Evolutionary conservation across 768 basidiomycete species (phyloP), one percentile per base, ranked within the genome.

Genomic region (Amanita molliuscula): DNA sequence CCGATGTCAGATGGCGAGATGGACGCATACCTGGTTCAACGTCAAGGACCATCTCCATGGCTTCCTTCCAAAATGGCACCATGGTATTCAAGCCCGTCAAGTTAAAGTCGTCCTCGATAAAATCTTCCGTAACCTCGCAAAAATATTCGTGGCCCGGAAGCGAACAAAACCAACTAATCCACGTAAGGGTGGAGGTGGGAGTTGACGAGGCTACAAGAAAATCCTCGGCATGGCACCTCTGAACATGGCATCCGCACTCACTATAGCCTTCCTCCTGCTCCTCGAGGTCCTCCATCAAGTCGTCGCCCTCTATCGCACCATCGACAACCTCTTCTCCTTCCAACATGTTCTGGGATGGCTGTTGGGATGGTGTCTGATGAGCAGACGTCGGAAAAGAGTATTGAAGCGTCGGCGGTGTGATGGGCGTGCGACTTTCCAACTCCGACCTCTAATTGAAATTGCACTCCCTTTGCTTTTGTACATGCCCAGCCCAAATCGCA

Each of bases 11-110:
- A 48, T n/a, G 16, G 37, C 43, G 47, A 52, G 38, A 36, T 60
- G 56, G 55, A 59, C 57, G 56, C 83, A 65, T 63, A 94, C 95
- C 93, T 73, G 96, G 92, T 68, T 99, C 96, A 47, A 98, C 95
- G 69, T 99, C 96, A 56, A 99, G 68, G 13, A 99, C 92, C 96
- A 99, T 99, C 71, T 99, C 96, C 85, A 99, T 88, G 40, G 96
- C 96, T 65, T 99, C 96, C 65, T 97, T 98, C 92, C 95, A 99
- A 64, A 99, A 99, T 6, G 96, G 96, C 15, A 98, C 96, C 83
- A 94, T 83, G 28, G 78, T 78, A 61, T 93, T 95, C 64, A 99
- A 68, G 5, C 96, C 96, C 4, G 96, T 99, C 34, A 99, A 74
- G 70, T 99, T 99, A 73, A 99, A 99, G 63, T 98, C 91, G 68